Evolutionary conservation across 1,284 basidiomycete genomes (phyloP).

Genomic region (Tremellales sp.): DNA sequence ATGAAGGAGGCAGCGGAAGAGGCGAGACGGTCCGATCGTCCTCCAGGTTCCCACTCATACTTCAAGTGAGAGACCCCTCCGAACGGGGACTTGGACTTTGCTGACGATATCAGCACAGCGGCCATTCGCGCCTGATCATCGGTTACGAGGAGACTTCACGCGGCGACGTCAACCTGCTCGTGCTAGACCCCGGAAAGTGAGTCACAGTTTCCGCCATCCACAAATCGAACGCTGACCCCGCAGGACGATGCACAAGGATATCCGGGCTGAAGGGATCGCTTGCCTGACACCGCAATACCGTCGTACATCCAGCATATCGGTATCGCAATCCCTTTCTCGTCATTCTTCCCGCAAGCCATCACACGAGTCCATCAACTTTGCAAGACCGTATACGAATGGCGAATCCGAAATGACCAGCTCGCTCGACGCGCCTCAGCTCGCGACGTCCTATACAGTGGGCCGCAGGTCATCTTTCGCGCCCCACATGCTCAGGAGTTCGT

Average conservation of each 20-base stretch:
- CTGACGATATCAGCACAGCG: slow-evolving; percentile 57
- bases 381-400: slow-evolving; percentile 28
- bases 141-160: slow-evolving; percentile 67
- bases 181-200: slow-evolving; percentile 74
- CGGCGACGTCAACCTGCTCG: slow-evolving; percentile 61
- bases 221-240: slow-evolving; percentile 7
- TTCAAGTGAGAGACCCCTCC: slow-evolving; percentile 48
- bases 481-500: background rate
- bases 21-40: slow-evolving; percentile 52
- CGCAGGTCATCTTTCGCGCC: background rate
- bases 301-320: slow-evolving; percentile 4
- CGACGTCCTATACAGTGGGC: background rate
- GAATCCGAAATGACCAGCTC: slow-evolving; percentile 12
- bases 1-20: slow-evolving; percentile 12
- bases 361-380: slow-evolving; percentile 23
- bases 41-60: slow-evolving; percentile 67
- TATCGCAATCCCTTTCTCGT: slow-evolving; percentile 5
- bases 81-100: background rate
- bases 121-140: slow-evolving; percentile 78
- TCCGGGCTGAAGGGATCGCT: slow-evolving; percentile 42
- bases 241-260: slow-evolving; percentile 32
- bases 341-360: slow-evolving; percentile 3
- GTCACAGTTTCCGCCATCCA: slow-evolving; percentile 17
- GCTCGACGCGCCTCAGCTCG: background rate
- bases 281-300: slow-evolving; percentile 7